Base-by-base conservation (phyloP, 768 basidiomycete species). In the Naganishia vishniacii region DNA sequence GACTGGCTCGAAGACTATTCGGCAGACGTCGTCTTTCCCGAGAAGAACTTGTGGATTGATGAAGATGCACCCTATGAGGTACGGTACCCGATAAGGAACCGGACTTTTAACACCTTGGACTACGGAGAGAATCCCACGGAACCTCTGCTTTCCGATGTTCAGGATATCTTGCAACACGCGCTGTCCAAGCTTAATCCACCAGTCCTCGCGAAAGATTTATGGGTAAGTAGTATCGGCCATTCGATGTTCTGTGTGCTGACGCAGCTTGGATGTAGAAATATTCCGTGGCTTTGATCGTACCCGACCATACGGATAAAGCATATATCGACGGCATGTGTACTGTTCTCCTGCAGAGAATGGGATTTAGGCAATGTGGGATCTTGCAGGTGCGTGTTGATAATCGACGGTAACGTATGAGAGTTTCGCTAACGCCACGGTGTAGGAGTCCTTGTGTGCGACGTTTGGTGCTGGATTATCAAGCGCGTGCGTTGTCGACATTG, bases 401-500 rank as follows among this genome's bases (percentile, higher is more conserved):
- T 26, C 48, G 4, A 13, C 15, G 25, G n/a, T 18, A 15, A 23
- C 1, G n/a, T n/a, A n/a, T n/a, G n/a, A n/a, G n/a, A 9, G 26
- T 34, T 13, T 4, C 40, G 32, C 62, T 42, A 28, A 20, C 45
- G 40, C 3, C n/a, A 4, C 18, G 26, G 7, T 49, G 9, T 67
- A 95, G 90, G 93, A 95, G 81, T 88, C 91, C 3, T 80, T 94
- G 42, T 88, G 89, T 34, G 91, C 93, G 3, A 91, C 91, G 0
- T 97, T 93, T 73, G 93, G 93, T 23, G 92, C 94, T 7, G 94
- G 94, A 7, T 86, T 98, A 58, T 90, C 90, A 0, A 88, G 86
- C 70, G 95, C 93, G 12, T 98, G 95, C 71, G 89, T 99, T 4
- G 88, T 99, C 37, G 91, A 99, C 75, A 86, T 98, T 56, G 95